Evolutionary conservation across 345 rosid genomes (phyloP).

Genomic region (Litchi chinensis): DNA sequence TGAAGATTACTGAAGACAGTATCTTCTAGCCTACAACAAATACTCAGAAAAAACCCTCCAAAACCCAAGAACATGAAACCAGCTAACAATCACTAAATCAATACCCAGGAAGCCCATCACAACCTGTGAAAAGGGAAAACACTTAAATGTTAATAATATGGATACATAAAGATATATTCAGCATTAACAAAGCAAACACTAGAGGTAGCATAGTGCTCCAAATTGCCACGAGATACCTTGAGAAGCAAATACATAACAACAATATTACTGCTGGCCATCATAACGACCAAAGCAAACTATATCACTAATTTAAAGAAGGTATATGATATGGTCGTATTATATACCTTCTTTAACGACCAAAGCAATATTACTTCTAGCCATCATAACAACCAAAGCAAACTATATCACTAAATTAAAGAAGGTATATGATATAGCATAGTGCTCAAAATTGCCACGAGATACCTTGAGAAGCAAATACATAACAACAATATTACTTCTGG

Average conservation of each 20-base stretch:
- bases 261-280: not conserved
- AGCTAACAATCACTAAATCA: slow-evolving; percentile 18
- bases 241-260: not conserved
- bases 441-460: not conserved
- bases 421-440: slow-evolving; percentile 2
- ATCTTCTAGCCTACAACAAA: slow-evolving; percentile 25
- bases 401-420: too few relatives aligned
- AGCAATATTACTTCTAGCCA: too few relatives aligned
- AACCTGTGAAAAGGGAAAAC: slow-evolving; percentile 26
- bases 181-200: not conserved
- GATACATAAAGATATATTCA: not conserved
- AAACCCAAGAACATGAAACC: slow-evolving; percentile 21
- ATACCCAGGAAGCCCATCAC: slow-evolving; percentile 8
- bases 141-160: not conserved
- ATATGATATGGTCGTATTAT: too few relatives aligned
- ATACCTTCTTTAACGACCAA: too few relatives aligned
- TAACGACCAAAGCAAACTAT: not conserved
- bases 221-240: not conserved
- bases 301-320: not conserved
- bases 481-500: not conserved
- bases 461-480: not conserved
- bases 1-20: slow-evolving; percentile 21
- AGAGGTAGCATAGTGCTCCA: not conserved
- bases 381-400: too few relatives aligned
- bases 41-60: not conserved